phyloP scores from a whole-genome alignment of 2,329 filamentous ascomycete genomes.

The Colletotrichum spaethianum region DNA sequence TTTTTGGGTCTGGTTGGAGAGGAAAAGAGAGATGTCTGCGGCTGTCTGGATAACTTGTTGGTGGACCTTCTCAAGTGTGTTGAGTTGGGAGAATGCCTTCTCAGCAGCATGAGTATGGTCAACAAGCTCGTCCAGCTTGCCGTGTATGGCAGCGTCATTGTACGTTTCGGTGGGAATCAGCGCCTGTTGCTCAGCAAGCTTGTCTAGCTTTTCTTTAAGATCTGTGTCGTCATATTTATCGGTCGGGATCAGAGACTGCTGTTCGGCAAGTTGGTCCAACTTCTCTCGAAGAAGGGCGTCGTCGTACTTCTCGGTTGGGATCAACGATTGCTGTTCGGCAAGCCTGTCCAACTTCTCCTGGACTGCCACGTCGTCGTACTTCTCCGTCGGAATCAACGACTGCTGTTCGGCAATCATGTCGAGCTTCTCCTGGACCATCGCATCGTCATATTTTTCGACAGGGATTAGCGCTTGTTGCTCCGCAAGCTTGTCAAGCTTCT shows the following conservation, averaged over 20 bases:
- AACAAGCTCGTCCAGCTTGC: constrained; percentile 62
- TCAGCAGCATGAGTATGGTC: constrained; percentile 76
- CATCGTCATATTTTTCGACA: constrained; percentile 25
- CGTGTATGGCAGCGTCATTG: constrained; percentile 46
- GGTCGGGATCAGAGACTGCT: constrained; percentile 24
- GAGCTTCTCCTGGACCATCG: constrained; percentile 19
- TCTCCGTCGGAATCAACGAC: constrained; percentile 48
- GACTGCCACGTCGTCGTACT: constrained; percentile 21
- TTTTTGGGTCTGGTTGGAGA: constrained; percentile 81
- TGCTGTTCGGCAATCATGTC: constrained; percentile 58
- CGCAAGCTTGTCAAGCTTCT: constrained; percentile 61
- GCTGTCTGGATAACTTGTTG: constrained; percentile 88
- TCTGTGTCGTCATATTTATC: constrained; percentile 46
- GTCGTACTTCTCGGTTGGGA: constrained; percentile 22
- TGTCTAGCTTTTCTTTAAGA: constrained; percentile 49
- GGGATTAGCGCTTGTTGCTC: constrained; percentile 65
- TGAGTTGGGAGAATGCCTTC: constrained; percentile 81
- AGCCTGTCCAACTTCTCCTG: constrained; percentile 28
- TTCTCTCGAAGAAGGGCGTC: constrained; percentile 18
- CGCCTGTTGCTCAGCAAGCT: constrained; percentile 51
- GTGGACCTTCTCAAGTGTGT: constrained; percentile 90
- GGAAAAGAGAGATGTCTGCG: constrained; percentile 85
- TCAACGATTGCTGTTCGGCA: constrained; percentile 60
- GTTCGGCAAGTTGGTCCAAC: constrained; percentile 29
- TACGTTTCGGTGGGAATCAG: constrained; percentile 40